Evolutionary conservation across 2,329 filamentous ascomycete genomes (phyloP).

Genomic region (Cryphonectria nitschkei): DNA sequence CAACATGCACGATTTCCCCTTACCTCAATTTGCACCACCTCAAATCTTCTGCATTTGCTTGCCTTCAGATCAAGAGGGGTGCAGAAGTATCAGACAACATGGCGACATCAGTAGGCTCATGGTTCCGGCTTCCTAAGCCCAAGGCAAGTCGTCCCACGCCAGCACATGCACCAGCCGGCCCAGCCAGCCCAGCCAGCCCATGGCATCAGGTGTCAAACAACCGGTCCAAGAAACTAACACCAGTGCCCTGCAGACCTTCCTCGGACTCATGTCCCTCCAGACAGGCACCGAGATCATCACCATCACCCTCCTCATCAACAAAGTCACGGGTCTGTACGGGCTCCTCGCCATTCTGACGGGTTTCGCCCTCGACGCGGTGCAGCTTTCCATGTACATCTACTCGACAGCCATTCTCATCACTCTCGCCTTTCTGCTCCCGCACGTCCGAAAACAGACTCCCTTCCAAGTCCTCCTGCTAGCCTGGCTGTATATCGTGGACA

Average conservation of each 20-base stretch:
- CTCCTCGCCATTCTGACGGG: conserved; percentile 88
- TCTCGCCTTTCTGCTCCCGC: conserved; percentile 72
- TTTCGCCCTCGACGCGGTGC: conserved; percentile 78
- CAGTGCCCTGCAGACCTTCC: conserved; percentile 68
- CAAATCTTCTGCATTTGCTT: conserved; percentile 5
- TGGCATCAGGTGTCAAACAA: neutral
- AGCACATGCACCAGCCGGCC: neutral
- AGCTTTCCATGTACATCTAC: conserved; percentile 91
- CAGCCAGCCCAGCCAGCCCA: conserved; percentile 7
- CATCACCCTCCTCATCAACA: conserved; percentile 85
- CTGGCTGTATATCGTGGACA: conserved; percentile 85
- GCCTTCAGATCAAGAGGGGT: neutral
- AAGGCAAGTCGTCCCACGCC: conserved; percentile 21
- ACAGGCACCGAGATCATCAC: conserved; percentile 86
- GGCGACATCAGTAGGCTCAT: conserved; percentile 17
- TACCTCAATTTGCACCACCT: neutral
- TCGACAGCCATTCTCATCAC: conserved; percentile 72
- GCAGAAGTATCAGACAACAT: conserved; percentile 5
- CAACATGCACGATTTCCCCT: neutral
- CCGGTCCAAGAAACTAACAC: neutral
- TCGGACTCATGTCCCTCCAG: conserved; percentile 83
- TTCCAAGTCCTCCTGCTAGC: conserved; percentile 81
- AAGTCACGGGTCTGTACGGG: conserved; percentile 87
- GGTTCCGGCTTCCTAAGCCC: conserved; percentile 25
- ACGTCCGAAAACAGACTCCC: conserved; percentile 78